Conservation (phyloP, 2,329 filamentous ascomycete genomes). For the Chaetoscypha palmicola region DNA sequence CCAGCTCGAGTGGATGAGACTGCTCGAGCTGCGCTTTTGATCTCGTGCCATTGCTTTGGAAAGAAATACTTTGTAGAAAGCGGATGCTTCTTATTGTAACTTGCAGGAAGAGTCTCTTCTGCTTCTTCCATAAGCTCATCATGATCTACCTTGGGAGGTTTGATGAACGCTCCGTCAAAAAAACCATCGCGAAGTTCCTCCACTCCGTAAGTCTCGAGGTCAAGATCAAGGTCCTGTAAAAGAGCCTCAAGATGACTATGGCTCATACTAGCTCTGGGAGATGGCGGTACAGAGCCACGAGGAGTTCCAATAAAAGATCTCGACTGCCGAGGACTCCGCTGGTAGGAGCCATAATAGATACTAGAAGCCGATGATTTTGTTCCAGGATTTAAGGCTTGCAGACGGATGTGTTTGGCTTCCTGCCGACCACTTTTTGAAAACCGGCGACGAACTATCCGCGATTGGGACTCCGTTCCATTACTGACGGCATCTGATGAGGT, state of each 20-base stretch:
- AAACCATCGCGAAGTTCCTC: slow-evolving; percentile 38
- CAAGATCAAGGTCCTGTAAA: slow-evolving; percentile 30
- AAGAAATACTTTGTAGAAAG: slow-evolving; percentile 42
- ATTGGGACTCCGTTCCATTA: slow-evolving; percentile 1
- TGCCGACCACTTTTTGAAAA: slow-evolving; percentile 8
- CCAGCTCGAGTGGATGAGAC: slow-evolving; percentile 44
- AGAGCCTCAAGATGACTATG: slow-evolving; percentile 28
- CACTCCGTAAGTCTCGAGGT: slow-evolving; percentile 37
- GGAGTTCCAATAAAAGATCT: slow-evolving; percentile 20
- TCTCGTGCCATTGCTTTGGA: slow-evolving; percentile 40
- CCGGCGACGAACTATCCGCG: slow-evolving; percentile 18
- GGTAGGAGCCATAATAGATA: slow-evolving; percentile 32
- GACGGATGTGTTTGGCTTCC: slow-evolving; percentile 24
- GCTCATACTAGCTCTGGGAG: slow-evolving; percentile 26
- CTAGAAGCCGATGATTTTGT: slow-evolving; percentile 21
- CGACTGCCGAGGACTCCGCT: slow-evolving; percentile 23
- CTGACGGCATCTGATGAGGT: slow-evolving; percentile 1
- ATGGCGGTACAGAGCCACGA: slow-evolving; percentile 21
- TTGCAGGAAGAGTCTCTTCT: slow-evolving; percentile 39
- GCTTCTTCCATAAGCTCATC: slow-evolving; percentile 37
- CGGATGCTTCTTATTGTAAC: slow-evolving; percentile 40
- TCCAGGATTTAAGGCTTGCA: slow-evolving; percentile 19
- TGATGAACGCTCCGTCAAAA: slow-evolving; percentile 38
- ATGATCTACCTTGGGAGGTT: slow-evolving; percentile 34
- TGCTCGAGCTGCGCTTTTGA: slow-evolving; percentile 35